These are phyloP conservation scores for Candida xyloterini DNA, from an alignment of 805 yeast species.

Conservation along the genomic window DNA sequence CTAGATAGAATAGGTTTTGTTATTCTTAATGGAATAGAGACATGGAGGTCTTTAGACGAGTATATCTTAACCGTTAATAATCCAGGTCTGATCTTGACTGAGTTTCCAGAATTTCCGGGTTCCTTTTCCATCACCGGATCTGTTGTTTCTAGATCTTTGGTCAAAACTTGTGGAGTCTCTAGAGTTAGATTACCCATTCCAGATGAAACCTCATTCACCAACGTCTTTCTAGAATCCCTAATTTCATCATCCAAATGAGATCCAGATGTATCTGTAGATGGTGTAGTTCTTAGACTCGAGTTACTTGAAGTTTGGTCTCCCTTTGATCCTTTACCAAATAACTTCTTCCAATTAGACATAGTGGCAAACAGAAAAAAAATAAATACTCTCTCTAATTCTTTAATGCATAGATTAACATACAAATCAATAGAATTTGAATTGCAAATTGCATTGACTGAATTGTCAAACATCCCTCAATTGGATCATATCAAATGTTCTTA, in stretches of 20 bases:
- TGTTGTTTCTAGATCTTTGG: slow-evolving; percentile 29
- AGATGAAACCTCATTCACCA: slow-evolving; percentile 17
- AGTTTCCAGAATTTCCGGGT: slow-evolving; percentile 6
- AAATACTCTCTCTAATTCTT: background rate
- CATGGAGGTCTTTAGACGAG: slow-evolving; percentile 59
- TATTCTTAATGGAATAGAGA: slow-evolving; percentile 69
- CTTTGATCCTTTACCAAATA: slow-evolving; percentile 26
- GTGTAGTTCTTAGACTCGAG: slow-evolving; percentile 15
- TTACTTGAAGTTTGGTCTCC: slow-evolving; percentile 9
- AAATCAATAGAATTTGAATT: slow-evolving; percentile 48
- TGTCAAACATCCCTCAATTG: slow-evolving; percentile 82
- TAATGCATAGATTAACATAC: slow-evolving; percentile 25
- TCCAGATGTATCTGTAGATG: slow-evolving; percentile 9
- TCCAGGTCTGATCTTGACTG: slow-evolving; percentile 50
- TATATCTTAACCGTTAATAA: slow-evolving; percentile 74
- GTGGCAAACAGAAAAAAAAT: slow-evolving; percentile 12
- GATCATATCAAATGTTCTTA: slow-evolving; percentile 61
- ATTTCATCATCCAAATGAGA: slow-evolving; percentile 16
- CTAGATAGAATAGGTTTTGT: slow-evolving; percentile 63
- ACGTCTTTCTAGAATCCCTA: slow-evolving; percentile 23
- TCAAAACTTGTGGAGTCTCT: slow-evolving; percentile 22
- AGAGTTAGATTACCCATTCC: slow-evolving; percentile 15
- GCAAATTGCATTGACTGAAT: slow-evolving; percentile 56
- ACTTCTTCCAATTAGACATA: slow-evolving; percentile 34
- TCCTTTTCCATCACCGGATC: slow-evolving; percentile 33